phyloP scores from a whole-genome alignment of 1,284 basidiomycete genomes.

The Ceraceosorus guamensis region DNA sequence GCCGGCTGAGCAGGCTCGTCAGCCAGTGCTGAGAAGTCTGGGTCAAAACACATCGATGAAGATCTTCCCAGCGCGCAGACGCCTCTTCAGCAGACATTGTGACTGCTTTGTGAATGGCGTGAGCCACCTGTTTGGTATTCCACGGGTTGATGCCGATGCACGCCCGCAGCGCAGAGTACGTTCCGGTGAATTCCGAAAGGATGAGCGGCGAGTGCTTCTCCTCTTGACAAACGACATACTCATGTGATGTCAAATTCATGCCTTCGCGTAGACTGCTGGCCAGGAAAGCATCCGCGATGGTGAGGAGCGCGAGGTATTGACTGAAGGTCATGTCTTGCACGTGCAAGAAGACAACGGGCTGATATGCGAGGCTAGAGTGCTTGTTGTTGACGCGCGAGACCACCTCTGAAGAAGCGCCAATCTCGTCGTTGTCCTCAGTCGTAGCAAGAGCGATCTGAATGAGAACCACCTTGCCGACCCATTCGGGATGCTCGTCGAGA shows the following conservation, averaged over 20 bases:
- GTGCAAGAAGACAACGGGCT: constrained; percentile 78
- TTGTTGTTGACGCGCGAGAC: constrained; percentile 74
- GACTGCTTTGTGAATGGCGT: constrained; percentile 66
- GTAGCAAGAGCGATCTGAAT: constrained; percentile 81
- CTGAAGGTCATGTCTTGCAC: constrained; percentile 77
- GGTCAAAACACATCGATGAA: constrained; percentile 76
- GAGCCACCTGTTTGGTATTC: constrained; percentile 52
- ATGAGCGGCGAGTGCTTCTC: constrained; percentile 64
- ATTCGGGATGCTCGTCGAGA: constrained; percentile 68
- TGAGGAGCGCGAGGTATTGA: constrained; percentile 74
- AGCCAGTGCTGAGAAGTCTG: constrained; percentile 80
- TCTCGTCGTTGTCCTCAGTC: constrained; percentile 66
- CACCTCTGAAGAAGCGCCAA: constrained; percentile 66
- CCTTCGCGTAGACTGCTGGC: constrained; percentile 76
- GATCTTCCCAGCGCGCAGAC: constrained; percentile 69
- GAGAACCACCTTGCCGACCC: constrained; percentile 70
- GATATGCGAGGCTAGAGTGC: constrained; percentile 74
- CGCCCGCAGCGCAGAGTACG: constrained; percentile 74
- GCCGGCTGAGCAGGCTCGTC: constrained; percentile 60
- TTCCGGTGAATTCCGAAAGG: constrained; percentile 69
- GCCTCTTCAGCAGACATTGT: constrained; percentile 71
- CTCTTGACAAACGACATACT: constrained; percentile 62
- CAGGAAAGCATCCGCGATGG: constrained; percentile 76
- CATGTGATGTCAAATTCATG: constrained; percentile 75
- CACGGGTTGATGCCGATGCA: constrained; percentile 73